phyloP scores from a whole-genome alignment of 2,329 filamentous ascomycete genomes.

The Colletotrichum incanum region DNA sequence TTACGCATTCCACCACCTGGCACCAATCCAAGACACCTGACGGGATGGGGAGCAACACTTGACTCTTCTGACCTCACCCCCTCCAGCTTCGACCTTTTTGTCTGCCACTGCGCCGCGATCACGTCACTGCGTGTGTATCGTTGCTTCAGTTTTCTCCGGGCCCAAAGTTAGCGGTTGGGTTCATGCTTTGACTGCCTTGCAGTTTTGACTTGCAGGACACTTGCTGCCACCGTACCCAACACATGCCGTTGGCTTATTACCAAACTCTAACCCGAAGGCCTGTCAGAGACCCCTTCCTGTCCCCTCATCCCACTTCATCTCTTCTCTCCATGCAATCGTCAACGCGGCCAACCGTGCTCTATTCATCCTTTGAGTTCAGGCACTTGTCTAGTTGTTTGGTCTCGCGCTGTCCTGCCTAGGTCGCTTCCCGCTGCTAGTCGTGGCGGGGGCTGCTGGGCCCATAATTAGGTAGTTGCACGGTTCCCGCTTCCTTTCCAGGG shows the following conservation, averaged over 20 bases:
- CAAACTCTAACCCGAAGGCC: slow-evolving; percentile 20
- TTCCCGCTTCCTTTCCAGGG: slow-evolving; percentile 2
- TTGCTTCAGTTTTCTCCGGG: slow-evolving; percentile 1
- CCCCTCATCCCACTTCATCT: slow-evolving; percentile 35
- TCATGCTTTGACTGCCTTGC: background rate
- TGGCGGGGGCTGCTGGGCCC: slow-evolving; percentile 16
- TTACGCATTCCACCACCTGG: background rate
- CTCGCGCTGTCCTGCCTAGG: slow-evolving; percentile 5
- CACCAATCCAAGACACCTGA: background rate
- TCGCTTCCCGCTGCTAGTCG: slow-evolving; percentile 1
- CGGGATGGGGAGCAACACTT: background rate
- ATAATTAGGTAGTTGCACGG: slow-evolving; percentile 2
- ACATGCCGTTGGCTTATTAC: background rate
- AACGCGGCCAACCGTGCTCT: slow-evolving; percentile 30
- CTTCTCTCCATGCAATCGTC: slow-evolving; percentile 36
- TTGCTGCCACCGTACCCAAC: background rate
- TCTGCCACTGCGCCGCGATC: background rate
- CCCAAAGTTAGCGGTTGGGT: slow-evolving; percentile 3
- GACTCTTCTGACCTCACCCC: background rate
- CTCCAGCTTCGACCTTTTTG: slow-evolving; percentile 1
- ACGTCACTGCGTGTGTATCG: background rate
- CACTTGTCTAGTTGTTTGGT: slow-evolving; percentile 22
- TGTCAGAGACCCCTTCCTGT: slow-evolving; percentile 3
- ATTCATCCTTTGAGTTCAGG: slow-evolving; percentile 34
- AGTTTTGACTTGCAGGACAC: no score